A percentile compares a stretch with the other conserved stretches of the same genome.
phyloP scores from a whole-genome alignment of 2,329 filamentous ascomycete genomes.

The Bisporella sp. region DNA sequence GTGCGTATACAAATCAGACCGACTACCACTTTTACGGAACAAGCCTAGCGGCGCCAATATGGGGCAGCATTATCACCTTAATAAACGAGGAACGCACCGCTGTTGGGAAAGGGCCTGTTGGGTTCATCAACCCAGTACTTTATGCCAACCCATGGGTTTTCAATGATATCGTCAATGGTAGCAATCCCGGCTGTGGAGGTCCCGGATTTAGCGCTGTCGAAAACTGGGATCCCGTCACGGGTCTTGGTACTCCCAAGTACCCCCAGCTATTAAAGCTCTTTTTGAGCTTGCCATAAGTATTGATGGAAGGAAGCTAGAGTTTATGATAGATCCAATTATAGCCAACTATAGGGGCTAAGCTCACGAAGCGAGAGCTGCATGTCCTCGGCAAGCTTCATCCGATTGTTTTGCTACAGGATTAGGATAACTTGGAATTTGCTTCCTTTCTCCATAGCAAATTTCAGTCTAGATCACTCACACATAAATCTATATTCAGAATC shows the following conservation, averaged over 20 bases:
- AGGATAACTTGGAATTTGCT: too few species aligned
- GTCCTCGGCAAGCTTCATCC: too few species aligned
- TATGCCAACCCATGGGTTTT: slow-evolving; percentile 8
- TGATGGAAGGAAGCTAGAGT: neutral
- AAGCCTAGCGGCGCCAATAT: slow-evolving; percentile 14
- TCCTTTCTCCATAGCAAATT: too few species aligned
- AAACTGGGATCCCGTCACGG: neutral
- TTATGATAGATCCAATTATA: neutral
- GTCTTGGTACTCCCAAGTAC: neutral
- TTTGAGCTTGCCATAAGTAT: neutral
- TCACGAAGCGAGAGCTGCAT: too few species aligned
- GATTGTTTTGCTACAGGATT: too few species aligned
- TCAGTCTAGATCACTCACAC: too few species aligned
- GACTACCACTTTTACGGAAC: slow-evolving; percentile 13
- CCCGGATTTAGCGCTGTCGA: neutral
- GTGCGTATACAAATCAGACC: slow-evolving; percentile 5
- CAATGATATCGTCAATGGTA: neutral
- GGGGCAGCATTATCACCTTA: slow-evolving; percentile 17
- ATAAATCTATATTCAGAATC: too few species aligned
- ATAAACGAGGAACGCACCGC: slow-evolving; percentile 1
- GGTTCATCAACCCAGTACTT: neutral
- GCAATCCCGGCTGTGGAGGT: neutral
- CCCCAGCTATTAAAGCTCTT: neutral
- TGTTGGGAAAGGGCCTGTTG: neutral
- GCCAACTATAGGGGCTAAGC: neutral